These are phyloP conservation scores for Paracoccidioides brasiliensis DNA, from an alignment of 2,329 filamentous ascomycete species.

Conservation along the genomic window DNA sequence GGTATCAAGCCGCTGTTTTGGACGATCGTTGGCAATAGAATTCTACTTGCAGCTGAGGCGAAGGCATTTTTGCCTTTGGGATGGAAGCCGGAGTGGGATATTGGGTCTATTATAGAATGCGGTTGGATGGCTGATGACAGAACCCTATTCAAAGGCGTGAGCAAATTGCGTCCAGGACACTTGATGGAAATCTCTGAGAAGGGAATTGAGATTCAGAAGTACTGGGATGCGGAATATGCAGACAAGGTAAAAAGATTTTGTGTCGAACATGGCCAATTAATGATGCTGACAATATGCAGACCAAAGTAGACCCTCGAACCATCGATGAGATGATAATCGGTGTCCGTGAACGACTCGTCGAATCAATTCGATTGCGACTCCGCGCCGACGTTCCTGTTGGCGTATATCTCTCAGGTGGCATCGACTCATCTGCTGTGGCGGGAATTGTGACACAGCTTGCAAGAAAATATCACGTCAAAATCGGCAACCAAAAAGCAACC, in stretches of 20 bases:
- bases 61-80: conserved; percentile 42
- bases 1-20: conserved; percentile 47
- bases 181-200: not conserved
- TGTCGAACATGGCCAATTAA: not conserved
- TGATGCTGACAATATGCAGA: not conserved
- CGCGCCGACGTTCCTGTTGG: conserved; percentile 46
- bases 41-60: conserved; percentile 41
- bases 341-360: conserved; percentile 38
- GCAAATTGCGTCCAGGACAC: conserved; percentile 16
- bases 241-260: conserved; percentile 34
- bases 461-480: conserved; percentile 32
- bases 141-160: conserved; percentile 40
- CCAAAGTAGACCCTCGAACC: conserved; percentile 27
- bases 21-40: conserved; percentile 27
- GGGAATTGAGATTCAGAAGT: conserved; percentile 26
- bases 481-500: conserved; percentile 33
- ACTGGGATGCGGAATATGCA: conserved; percentile 42
- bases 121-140: conserved; percentile 34
- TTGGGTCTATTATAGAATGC: conserved; percentile 32
- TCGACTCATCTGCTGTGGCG: conserved; percentile 45
- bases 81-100: conserved; percentile 42
- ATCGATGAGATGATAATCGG: conserved; percentile 40
- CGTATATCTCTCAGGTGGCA: conserved; percentile 44
- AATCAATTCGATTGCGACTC: conserved; percentile 41
- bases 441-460: conserved; percentile 43